A percentile compares a stretch with the other conserved stretches of the same genome.
phyloP scores from a whole-genome alignment of 495 filamentous ascomycete genomes.

The Ramalina intermedia region DNA sequence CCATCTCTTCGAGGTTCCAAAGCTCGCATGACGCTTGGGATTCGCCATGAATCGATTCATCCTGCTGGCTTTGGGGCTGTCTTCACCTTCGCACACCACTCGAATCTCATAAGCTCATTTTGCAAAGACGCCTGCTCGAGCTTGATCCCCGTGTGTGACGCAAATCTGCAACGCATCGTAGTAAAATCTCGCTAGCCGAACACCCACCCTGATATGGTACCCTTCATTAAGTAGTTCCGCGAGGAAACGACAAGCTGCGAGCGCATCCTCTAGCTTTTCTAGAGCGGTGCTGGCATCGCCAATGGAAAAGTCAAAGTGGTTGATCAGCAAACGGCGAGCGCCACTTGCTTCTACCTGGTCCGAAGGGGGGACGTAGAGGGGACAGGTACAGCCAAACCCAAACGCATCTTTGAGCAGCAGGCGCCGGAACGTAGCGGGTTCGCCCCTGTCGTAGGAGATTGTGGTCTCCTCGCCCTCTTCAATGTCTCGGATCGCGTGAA shows the following conservation, averaged over 20 bases:
- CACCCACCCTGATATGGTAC: slow-evolving; percentile 14
- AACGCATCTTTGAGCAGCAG: slow-evolving; percentile 21
- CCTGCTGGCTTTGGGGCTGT: slow-evolving; percentile 18
- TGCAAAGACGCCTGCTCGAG: slow-evolving; percentile 31
- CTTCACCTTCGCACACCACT: slow-evolving; percentile 22
- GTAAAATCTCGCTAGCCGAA: slow-evolving; percentile 23
- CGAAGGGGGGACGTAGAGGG: slow-evolving; percentile 20
- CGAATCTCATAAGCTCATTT: slow-evolving; percentile 19
- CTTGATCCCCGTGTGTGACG: slow-evolving; percentile 28
- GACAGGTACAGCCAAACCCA: slow-evolving; percentile 27
- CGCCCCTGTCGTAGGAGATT: slow-evolving; percentile 22
- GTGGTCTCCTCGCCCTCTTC: slow-evolving; percentile 28
- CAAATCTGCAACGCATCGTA: slow-evolving; percentile 30
- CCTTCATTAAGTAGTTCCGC: slow-evolving; percentile 21
- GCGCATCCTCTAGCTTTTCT: slow-evolving; percentile 13
- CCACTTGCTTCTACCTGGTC: slow-evolving; percentile 19
- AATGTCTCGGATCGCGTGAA: slow-evolving; percentile 27
- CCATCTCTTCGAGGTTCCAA: slow-evolving; percentile 23
- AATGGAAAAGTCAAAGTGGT: slow-evolving; percentile 19
- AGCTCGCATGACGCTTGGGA: slow-evolving; percentile 18
- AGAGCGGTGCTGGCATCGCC: slow-evolving; percentile 12
- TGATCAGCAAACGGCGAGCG: slow-evolving; percentile 17
- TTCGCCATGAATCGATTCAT: slow-evolving; percentile 19
- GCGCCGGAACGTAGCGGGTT: slow-evolving; percentile 15
- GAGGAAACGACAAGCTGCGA: slow-evolving; percentile 15